Percentiles rank a stretch among this genome's conserved stretches.
Conservation (phyloP, 441 rosid species). For the Populus tomentosa region DNA sequence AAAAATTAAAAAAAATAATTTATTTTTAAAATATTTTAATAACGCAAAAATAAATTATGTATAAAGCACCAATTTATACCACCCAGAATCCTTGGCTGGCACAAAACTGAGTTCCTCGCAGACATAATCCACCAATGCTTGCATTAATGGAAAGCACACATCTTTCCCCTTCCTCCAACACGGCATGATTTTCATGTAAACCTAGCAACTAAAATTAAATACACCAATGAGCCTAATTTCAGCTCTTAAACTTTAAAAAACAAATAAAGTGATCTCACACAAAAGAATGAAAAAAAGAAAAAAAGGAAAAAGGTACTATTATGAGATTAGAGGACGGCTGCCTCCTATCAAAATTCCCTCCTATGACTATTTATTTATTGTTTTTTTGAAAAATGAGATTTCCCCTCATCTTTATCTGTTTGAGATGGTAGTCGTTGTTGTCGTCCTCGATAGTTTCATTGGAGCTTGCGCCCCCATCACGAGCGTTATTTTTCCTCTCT, state of each 20-base stretch:
- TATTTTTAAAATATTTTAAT: no score
- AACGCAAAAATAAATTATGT: accelerated
- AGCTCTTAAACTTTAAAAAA: neutral
- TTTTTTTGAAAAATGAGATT: neutral
- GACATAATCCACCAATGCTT: neutral
- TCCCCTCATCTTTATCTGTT: conserved; percentile 33
- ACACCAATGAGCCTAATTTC: neutral
- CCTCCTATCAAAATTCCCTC: neutral
- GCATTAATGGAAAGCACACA: neutral
- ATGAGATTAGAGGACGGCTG: neutral
- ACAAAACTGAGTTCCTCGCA: neutral
- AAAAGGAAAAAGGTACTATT: neutral
- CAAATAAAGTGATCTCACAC: neutral
- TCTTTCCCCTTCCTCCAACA: neutral
- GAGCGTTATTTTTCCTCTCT: conserved; percentile 18
- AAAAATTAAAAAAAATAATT: no score
- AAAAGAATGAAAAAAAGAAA: neutral
- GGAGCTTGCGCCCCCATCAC: conserved; percentile 55
- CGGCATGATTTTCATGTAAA: neutral
- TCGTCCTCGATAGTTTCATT: conserved; percentile 27
- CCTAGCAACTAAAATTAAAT: neutral
- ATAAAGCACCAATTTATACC: neutral
- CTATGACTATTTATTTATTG: neutral
- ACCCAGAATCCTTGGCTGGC: neutral
- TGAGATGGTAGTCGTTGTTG: conserved; percentile 28